Percentiles rank a stretch among this genome's conserved stretches.
Evolutionary conservation across 2,329 filamentous ascomycete species (phyloP).

Genomic region (Pyricularia pennisetigena): DNA sequence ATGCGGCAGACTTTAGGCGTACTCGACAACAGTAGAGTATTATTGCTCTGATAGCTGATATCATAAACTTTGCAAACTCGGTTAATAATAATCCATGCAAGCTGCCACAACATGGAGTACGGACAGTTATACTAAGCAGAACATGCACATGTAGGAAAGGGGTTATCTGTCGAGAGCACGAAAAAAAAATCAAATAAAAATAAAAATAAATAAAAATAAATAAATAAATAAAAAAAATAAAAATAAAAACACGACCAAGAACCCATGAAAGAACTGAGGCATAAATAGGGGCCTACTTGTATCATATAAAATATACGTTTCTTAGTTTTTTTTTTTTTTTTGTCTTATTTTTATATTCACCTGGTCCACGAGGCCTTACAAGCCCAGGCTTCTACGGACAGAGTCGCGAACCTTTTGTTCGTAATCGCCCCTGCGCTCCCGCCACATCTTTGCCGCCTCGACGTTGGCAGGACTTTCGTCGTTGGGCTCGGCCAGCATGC

Average conservation of each 20-base stretch:
- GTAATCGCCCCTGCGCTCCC: slow-evolving; percentile 74
- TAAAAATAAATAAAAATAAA: no score
- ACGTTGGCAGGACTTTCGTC: slow-evolving; percentile 95
- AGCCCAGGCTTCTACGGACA: slow-evolving; percentile 67
- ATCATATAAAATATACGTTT: neutral
- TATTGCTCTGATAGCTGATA: neutral
- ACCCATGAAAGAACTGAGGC: neutral
- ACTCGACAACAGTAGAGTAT: no score
- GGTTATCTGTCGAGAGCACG: neutral
- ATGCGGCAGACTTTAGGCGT: neutral
- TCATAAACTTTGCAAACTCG: neutral
- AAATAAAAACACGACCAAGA: neutral
- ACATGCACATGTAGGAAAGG: neutral
- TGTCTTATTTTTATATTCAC: neutral
- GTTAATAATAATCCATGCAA: neutral
- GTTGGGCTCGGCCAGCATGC: slow-evolving; percentile 95
- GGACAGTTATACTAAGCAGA: neutral
- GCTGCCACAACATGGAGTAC: neutral
- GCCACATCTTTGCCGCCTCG: slow-evolving; percentile 94
- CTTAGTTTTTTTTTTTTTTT: neutral
- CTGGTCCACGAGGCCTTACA: slow-evolving; percentile 29
- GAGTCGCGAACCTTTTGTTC: slow-evolving; percentile 77
- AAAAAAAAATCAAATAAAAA: no score
- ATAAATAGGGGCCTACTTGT: neutral
- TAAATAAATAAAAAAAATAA: no score